Percentiles rank a stretch among this genome's conserved stretches.
Conservation (phyloP, 2,329 filamentous ascomycete genomes). For the Diaporthe eres region DNA sequence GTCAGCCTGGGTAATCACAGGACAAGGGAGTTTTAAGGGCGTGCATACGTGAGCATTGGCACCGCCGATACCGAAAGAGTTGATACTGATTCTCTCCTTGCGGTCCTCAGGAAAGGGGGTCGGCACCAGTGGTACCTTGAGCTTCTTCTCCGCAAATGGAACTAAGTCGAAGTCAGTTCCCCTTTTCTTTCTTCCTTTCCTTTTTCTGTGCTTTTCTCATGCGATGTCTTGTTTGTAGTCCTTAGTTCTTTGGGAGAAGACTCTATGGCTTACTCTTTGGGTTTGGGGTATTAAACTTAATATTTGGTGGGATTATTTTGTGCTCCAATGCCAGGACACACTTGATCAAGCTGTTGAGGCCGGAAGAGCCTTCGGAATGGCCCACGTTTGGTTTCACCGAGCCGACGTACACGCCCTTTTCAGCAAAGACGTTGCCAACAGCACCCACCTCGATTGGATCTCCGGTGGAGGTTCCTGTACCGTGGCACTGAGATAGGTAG, state of each 20-base stretch:
- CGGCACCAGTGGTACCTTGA: constrained; percentile 30
- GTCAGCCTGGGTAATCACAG: not conserved
- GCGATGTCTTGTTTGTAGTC: not conserved
- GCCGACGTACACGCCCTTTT: not conserved
- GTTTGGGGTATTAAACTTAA: not conserved
- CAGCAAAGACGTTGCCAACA: not conserved
- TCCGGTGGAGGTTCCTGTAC: not conserved
- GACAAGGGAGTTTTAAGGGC: not conserved
- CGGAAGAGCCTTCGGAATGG: not conserved
- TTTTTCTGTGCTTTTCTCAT: not conserved
- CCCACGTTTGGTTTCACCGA: not conserved
- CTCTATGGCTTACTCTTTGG: not conserved
- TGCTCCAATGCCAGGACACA: not conserved
- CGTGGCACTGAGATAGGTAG: not conserved
- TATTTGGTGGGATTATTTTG: not conserved
- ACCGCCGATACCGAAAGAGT: constrained; percentile 25
- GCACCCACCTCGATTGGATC: not conserved
- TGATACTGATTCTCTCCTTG: constrained; percentile 45
- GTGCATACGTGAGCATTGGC: not conserved
- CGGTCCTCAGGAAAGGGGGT: constrained; percentile 50
- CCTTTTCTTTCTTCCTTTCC: not conserved
- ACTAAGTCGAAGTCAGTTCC: not conserved
- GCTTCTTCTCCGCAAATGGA: not conserved
- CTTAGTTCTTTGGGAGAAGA: not conserved
- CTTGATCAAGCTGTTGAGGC: constrained; percentile 1